Evolutionary conservation across 352 stramenopile genomes (phyloP).

Genomic region (Plasmopara halstedii): DNA sequence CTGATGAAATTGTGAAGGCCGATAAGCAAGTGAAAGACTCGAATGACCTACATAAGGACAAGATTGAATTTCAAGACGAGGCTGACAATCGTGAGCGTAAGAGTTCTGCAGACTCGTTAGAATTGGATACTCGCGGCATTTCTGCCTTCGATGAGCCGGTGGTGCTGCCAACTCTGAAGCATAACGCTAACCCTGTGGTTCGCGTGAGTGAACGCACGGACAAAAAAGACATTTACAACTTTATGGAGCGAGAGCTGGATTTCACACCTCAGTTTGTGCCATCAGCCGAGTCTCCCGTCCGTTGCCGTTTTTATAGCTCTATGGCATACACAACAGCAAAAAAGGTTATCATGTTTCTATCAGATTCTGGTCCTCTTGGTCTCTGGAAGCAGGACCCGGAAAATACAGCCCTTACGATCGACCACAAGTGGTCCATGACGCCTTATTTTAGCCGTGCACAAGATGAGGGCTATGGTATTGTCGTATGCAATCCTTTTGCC

Average conservation of each 20-base stretch:
- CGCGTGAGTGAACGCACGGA: constrained; percentile 39
- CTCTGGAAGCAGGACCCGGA: constrained; percentile 78
- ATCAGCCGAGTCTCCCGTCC: constrained; percentile 78
- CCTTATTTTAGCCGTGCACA: constrained; percentile 77
- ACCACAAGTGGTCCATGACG: constrained; percentile 87
- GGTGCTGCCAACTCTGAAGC: constrained; percentile 25
- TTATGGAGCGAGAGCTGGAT: constrained; percentile 79
- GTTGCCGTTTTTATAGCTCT: constrained; percentile 81
- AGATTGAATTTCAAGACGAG: constrained; percentile 21
- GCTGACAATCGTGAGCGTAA: constrained; percentile 35
- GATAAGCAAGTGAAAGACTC: constrained; percentile 22
- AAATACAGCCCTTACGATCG: constrained; percentile 40
- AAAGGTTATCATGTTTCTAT: constrained; percentile 81
- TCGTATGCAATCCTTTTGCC: constrained; percentile 84
- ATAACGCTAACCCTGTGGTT: constrained; percentile 25
- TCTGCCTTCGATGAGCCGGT: constrained; percentile 57
- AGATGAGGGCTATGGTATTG: constrained; percentile 79
- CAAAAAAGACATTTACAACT: constrained; percentile 84
- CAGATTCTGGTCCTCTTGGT: constrained; percentile 75
- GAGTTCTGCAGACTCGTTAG: constrained; percentile 71
- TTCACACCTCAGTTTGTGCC: constrained; percentile 82
- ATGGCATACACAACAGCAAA: constrained; percentile 85
- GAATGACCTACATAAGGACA: constrained; percentile 18
- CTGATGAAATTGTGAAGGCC: constrained; percentile 24
- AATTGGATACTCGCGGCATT: constrained; percentile 75